Evolutionary conservation across 805 yeast species (phyloP).

Genomic region (Spathaspora hagerdaliae): DNA sequence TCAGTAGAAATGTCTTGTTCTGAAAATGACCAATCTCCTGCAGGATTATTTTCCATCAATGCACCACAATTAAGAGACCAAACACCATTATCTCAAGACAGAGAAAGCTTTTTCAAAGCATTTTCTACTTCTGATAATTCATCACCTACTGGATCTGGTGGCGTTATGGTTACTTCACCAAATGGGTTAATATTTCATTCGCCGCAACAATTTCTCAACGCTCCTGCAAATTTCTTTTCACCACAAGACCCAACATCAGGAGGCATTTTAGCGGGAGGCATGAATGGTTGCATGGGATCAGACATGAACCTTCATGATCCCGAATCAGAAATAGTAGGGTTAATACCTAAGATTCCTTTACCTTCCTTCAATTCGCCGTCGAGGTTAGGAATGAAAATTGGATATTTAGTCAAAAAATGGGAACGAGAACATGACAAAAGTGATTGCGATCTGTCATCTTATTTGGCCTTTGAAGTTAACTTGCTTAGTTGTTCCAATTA

Average conservation of each 20-base stretch:
- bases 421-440: neutral
- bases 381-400: constrained; percentile 66
- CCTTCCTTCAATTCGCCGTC: constrained; percentile 70
- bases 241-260: constrained; percentile 14
- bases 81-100: constrained; percentile 1
- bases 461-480: constrained; percentile 55
- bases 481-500: constrained; percentile 71
- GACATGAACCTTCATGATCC: constrained; percentile 43
- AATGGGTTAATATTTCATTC: constrained; percentile 29
- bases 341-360: constrained; percentile 55
- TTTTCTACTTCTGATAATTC: constrained; percentile 15
- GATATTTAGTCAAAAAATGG: constrained; percentile 52
- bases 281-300: constrained; percentile 9
- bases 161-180: constrained; percentile 27
- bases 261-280: neutral
- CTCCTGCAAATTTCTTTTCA: constrained; percentile 28
- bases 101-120: constrained; percentile 4
- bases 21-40: constrained; percentile 37
- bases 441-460: constrained; percentile 7
- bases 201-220: constrained; percentile 34
- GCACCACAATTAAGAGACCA: neutral
- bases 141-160: constrained; percentile 14
- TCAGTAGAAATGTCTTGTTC: constrained; percentile 59
- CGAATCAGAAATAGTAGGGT: constrained; percentile 49
- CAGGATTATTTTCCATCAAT: neutral